phyloP scores from a whole-genome alignment of 352 stramenopile genomes.

The Phytopythium kandeliae region DNA sequence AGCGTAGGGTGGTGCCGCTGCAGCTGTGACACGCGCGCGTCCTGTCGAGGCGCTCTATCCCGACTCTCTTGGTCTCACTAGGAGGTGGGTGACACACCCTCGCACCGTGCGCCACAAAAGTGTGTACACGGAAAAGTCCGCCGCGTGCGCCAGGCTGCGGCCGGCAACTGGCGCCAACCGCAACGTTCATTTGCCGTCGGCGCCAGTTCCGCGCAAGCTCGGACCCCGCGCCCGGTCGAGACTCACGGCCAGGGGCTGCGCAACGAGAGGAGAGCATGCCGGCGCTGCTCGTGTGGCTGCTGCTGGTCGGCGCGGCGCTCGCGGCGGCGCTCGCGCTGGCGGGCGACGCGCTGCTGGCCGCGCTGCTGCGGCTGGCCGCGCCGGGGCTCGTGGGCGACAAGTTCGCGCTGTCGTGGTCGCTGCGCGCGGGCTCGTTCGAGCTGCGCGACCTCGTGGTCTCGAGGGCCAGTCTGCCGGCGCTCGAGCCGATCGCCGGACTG shows the following conservation, averaged over 20 bases:
- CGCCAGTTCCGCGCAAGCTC: not conserved
- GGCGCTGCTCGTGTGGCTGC: constrained; percentile 28
- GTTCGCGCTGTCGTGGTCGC: constrained; percentile 57
- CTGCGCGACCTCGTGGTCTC: constrained; percentile 49
- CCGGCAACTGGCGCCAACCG: not conserved
- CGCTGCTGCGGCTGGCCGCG: constrained; percentile 39
- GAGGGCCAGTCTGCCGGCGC: constrained; percentile 30
- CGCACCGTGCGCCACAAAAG: not conserved
- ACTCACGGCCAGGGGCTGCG: too few relatives aligned
- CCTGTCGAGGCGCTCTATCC: not conserved
- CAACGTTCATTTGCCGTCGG: not conserved
- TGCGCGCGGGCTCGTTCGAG: constrained; percentile 52
- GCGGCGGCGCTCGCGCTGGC: constrained; percentile 28
- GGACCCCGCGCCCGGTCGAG: too few relatives aligned
- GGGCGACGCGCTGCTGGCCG: constrained; percentile 61
- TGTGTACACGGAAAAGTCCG: too few relatives aligned
- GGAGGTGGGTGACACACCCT: not conserved
- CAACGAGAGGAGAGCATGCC: not conserved
- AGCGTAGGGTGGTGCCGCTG: not conserved
- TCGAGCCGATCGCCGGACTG: constrained; percentile 54
- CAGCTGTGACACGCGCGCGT: not conserved
- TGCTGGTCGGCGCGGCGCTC: constrained; percentile 19
- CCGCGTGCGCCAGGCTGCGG: too few relatives aligned
- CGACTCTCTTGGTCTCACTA: not conserved
- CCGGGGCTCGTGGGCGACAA: constrained; percentile 39